phyloP scores from a whole-genome alignment of 768 basidiomycete genomes.

The Leccinum olivaceopallidum region DNA sequence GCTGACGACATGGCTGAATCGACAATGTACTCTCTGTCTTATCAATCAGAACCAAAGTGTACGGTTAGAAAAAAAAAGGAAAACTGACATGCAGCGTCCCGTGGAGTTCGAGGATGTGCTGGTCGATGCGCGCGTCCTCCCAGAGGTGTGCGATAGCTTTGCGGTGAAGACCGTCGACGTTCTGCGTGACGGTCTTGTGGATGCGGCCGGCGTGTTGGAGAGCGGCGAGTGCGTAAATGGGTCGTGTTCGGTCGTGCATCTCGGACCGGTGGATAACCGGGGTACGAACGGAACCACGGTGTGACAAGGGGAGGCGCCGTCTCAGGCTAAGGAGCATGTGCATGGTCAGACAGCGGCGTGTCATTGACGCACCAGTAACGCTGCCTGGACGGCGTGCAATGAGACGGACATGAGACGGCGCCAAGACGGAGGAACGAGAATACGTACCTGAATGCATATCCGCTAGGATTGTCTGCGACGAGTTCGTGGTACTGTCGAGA shows the following conservation, averaged over 20 bases:
- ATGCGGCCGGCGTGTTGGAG: conserved; percentile 69
- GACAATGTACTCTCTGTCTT: conserved; percentile 68
- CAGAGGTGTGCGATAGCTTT: conserved; percentile 63
- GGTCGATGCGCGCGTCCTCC: conserved; percentile 36
- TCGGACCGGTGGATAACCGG: conserved; percentile 85
- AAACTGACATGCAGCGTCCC: conserved; percentile 76
- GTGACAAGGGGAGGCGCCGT: background rate
- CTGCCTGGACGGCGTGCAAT: conserved; percentile 48
- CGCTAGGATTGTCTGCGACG: conserved; percentile 67
- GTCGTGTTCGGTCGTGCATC: conserved; percentile 84
- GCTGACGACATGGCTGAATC: conserved; percentile 64
- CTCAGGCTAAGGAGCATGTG: background rate
- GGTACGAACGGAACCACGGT: conserved; percentile 64
- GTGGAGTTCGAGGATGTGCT: conserved; percentile 78
- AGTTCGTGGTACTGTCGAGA: conserved; percentile 71
- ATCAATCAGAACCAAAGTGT: conserved; percentile 10
- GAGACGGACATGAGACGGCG: conserved; percentile 7
- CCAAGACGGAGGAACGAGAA: conserved; percentile 1
- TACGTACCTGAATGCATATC: conserved; percentile 67
- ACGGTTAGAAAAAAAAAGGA: background rate
- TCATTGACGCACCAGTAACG: conserved; percentile 67
- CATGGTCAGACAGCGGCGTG: background rate
- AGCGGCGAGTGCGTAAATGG: conserved; percentile 81
- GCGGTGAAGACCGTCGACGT: conserved; percentile 93
- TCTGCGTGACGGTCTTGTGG: conserved; percentile 74